phyloP scores from a whole-genome alignment of 176 grass and related monocot genomes.

The Avena insularis region DNA sequence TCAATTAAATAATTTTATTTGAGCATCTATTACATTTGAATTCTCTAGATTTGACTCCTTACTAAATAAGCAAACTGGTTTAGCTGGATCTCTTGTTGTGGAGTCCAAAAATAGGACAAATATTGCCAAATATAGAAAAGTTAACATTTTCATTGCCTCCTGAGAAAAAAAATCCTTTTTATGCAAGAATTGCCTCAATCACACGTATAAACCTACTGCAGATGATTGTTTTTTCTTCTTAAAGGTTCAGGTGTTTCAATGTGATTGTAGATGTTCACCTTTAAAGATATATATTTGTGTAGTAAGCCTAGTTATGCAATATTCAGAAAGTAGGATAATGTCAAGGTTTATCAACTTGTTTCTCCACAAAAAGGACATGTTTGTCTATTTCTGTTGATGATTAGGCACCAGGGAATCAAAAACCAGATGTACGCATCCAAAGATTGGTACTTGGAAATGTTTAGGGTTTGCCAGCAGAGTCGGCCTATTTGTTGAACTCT shows the following conservation, averaged over 20 bases:
- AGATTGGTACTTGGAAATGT: background rate
- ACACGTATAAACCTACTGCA: background rate
- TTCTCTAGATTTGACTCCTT: background rate
- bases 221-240: constrained; percentile 1
- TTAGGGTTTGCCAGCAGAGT: background rate
- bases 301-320: background rate
- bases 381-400: constrained; percentile 6
- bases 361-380: background rate
- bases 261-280: background rate
- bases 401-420: background rate
- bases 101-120: background rate
- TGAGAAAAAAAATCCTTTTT: background rate
- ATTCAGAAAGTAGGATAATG: background rate
- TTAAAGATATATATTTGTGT: background rate
- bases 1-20: background rate
- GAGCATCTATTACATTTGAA: background rate
- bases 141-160: background rate
- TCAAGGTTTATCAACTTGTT: background rate
- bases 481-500: background rate
- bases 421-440: background rate
- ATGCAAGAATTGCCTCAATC: background rate
- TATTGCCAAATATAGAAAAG: background rate
- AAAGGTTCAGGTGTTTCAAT: background rate
- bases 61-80: background rate
- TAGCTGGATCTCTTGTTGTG: background rate